phyloP scores from a whole-genome alignment of 371 early-diverging fungal genomes.

The Blakeslea trispora region DNA sequence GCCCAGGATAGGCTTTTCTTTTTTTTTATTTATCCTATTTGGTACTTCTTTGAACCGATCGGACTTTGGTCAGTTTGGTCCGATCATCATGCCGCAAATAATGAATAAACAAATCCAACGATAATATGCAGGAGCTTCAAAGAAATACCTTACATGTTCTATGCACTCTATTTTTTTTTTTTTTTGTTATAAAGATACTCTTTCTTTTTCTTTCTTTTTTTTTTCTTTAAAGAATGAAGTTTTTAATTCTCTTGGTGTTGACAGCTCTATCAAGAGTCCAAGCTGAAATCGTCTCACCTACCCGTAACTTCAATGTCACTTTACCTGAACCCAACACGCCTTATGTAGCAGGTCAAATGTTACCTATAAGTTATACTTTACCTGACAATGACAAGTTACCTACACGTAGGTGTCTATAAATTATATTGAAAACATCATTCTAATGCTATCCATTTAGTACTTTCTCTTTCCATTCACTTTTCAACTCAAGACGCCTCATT shows the following conservation, averaged over 20 bases:
- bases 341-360: conserved; percentile 46
- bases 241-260: background rate
- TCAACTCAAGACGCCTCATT: conserved; percentile 25
- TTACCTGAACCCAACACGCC: conserved; percentile 37
- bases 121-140: too few relatives aligned
- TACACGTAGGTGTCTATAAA: conserved; percentile 10
- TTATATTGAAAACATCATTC: background rate
- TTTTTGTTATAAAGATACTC: too few relatives aligned
- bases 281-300: conserved; percentile 24
- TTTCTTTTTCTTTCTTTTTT: too few relatives aligned
- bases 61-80: too few relatives aligned
- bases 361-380: conserved; percentile 41
- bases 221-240: too few relatives aligned
- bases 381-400: conserved; percentile 23
- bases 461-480: conserved; percentile 32
- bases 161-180: too few relatives aligned
- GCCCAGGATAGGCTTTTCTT: too few relatives aligned
- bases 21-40: too few relatives aligned
- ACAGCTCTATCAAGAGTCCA: background rate
- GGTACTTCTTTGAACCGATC: too few relatives aligned
- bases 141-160: too few relatives aligned
- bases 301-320: conserved; percentile 39
- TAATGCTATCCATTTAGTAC: conserved; percentile 16
- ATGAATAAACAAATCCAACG: too few relatives aligned
- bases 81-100: too few relatives aligned